phyloP scores from a whole-genome alignment of 2,329 filamentous ascomycete genomes.

The Penicillium sp. region DNA sequence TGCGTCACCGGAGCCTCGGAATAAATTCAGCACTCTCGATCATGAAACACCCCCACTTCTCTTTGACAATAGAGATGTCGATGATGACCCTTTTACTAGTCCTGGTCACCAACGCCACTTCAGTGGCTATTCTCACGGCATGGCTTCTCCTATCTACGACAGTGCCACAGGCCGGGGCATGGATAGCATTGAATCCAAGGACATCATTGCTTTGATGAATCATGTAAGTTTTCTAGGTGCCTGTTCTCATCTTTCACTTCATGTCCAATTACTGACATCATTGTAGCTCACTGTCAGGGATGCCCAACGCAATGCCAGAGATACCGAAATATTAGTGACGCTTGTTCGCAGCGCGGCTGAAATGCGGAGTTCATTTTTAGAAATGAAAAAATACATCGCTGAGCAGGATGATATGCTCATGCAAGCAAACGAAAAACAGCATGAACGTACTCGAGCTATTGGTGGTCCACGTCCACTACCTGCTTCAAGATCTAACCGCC shows the following conservation, averaged over 20 bases:
- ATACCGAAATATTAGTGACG: slow-evolving; percentile 93
- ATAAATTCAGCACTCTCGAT: slow-evolving; percentile 50
- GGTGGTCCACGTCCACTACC: slow-evolving; percentile 84
- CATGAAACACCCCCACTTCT: slow-evolving; percentile 49
- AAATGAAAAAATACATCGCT: slow-evolving; percentile 87
- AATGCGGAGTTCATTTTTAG: slow-evolving; percentile 94
- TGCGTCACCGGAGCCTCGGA: slow-evolving; percentile 44
- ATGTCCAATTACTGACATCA: slow-evolving; percentile 23
- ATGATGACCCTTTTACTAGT: slow-evolving; percentile 62
- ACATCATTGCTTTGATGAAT: slow-evolving; percentile 96
- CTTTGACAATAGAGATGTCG: slow-evolving; percentile 44
- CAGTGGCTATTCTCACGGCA: slow-evolving; percentile 88
- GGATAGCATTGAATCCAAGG: slow-evolving; percentile 89
- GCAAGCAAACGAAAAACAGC: slow-evolving; percentile 79
- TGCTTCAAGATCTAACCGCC: slow-evolving; percentile 55
- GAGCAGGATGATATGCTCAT: slow-evolving; percentile 89
- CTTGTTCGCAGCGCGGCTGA: slow-evolving; percentile 90
- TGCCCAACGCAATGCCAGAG: slow-evolving; percentile 89
- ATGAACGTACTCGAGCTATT: slow-evolving; percentile 78
- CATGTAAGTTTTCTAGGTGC: slow-evolving; percentile 57
- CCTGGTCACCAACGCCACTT: slow-evolving; percentile 60
- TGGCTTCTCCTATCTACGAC: slow-evolving; percentile 86
- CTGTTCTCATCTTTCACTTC: slow-evolving; percentile 20
- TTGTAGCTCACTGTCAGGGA: slow-evolving; percentile 83
- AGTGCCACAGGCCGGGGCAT: slow-evolving; percentile 81